Evolutionary conservation across 2,329 filamentous ascomycete species (phyloP).

Genomic region (Cordyceps sp.): DNA sequence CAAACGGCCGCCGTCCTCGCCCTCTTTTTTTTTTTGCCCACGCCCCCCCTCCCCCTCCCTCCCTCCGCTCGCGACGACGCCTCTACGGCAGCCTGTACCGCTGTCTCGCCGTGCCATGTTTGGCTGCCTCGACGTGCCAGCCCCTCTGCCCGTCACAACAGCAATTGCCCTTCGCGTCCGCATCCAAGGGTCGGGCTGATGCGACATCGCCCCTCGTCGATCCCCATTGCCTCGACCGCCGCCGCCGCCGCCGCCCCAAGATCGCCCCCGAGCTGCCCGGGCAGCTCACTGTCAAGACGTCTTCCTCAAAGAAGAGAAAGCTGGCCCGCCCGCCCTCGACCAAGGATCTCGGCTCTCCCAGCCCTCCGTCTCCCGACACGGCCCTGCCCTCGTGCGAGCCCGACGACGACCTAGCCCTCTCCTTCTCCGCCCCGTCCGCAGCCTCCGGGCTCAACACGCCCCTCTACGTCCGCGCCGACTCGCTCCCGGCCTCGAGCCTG

Average conservation of each 20-base stretch:
- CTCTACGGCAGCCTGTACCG: no score
- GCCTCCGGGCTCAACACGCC: conserved; percentile 21
- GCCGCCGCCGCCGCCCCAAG: neutral
- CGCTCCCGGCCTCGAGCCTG: conserved; percentile 30
- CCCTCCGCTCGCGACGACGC: no score
- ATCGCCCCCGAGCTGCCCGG: conserved; percentile 34
- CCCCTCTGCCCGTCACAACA: conserved; percentile 1
- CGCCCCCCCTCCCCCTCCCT: neutral
- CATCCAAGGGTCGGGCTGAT: neutral
- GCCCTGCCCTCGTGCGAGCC: conserved; percentile 36
- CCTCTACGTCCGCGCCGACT: conserved; percentile 24
- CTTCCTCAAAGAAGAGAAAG: conserved; percentile 60
- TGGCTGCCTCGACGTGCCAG: neutral
- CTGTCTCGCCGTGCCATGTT: neutral
- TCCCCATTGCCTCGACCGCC: no score
- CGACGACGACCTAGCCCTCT: conserved; percentile 30
- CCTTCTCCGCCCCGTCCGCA: conserved; percentile 28
- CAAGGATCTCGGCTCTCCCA: conserved; percentile 22
- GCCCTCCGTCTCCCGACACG: conserved; percentile 24
- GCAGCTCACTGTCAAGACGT: conserved; percentile 58
- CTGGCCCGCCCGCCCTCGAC: conserved; percentile 30
- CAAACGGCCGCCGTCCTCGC: no score
- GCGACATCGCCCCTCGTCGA: neutral
- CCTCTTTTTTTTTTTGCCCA: neutral
- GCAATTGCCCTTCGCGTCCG: neutral